A percentile compares a stretch with the other conserved stretches of the same genome.
Evolutionary conservation across 225 moss, liverwort and hornwort species (phyloP).

Genomic region (Straminergon stramineum): DNA sequence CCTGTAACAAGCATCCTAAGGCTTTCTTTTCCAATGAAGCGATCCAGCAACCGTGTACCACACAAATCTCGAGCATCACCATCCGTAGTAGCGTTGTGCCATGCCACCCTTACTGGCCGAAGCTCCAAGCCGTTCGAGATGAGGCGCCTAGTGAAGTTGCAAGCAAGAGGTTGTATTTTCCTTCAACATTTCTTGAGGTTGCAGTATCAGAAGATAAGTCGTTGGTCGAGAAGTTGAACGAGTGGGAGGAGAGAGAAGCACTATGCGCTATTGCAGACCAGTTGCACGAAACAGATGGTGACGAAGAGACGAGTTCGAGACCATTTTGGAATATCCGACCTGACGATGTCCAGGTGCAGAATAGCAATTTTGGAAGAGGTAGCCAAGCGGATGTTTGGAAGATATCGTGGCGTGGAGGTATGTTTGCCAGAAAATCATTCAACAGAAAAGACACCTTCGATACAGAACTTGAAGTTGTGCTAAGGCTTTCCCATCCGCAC

Average conservation of each 20-base stretch:
- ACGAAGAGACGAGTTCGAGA: background rate
- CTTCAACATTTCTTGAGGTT: background rate
- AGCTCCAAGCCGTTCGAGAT: background rate
- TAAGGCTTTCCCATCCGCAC: background rate
- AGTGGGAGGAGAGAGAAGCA: background rate
- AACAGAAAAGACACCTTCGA: background rate
- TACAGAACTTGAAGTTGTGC: background rate
- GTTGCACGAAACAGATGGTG: background rate
- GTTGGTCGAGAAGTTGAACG: background rate
- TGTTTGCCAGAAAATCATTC: conserved; percentile 4
- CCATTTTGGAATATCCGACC: background rate
- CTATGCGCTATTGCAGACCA: background rate
- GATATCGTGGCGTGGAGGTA: conserved; percentile 1
- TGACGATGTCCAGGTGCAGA: background rate
- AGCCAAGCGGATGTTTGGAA: background rate
- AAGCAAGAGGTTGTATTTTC: background rate
- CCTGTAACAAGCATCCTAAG: background rate
- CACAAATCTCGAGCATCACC: background rate
- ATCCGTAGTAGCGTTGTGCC: background rate
- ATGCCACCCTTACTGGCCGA: background rate
- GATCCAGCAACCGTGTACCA: background rate
- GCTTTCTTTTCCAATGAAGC: background rate
- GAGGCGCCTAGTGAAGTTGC: background rate
- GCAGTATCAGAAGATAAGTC: background rate
- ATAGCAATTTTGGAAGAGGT: background rate